Conservation (phyloP, 306 rosid species). For the Cucurbita moschata region DNA sequence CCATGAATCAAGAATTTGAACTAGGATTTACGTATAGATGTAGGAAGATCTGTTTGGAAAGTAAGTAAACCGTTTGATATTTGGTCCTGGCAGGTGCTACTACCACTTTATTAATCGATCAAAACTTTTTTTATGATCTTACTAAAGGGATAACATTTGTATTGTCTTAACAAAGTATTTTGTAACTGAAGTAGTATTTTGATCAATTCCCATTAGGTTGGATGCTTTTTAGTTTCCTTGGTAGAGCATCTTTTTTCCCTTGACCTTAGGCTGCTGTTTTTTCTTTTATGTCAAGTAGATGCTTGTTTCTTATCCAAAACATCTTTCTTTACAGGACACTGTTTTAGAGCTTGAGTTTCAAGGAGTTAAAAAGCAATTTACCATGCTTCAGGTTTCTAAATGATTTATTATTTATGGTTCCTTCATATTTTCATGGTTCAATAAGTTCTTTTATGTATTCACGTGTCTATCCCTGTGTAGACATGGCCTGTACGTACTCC, state of each 20-base stretch:
- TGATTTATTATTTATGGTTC: slow-evolving; percentile 10
- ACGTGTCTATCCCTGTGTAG: slow-evolving; percentile 30
- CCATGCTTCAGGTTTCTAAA: slow-evolving; percentile 88
- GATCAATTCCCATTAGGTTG: not conserved
- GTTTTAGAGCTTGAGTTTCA: slow-evolving; percentile 97
- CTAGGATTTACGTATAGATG: no score
- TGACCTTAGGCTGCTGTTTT: not conserved
- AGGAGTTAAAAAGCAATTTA: slow-evolving; percentile 80
- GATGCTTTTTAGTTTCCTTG: not conserved
- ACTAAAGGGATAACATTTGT: no score
- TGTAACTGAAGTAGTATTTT: not conserved
- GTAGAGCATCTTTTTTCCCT: not conserved
- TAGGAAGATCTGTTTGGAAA: no score
- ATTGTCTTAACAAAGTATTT: no score
- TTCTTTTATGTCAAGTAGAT: not conserved
- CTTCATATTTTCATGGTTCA: not conserved
- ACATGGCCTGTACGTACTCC: slow-evolving; percentile 98
- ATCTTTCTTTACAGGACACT: slow-evolving; percentile 51
- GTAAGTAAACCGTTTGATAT: no score
- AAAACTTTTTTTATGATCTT: no score
- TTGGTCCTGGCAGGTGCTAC: no score
- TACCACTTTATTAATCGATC: no score
- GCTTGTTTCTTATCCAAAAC: slow-evolving; percentile 2
- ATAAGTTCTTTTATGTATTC: not conserved
- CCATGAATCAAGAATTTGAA: no score